A percentile compares a stretch with the other conserved stretches of the same genome.
These are phyloP conservation scores for Colletotrichum caudatum DNA, from an alignment of 2,329 filamentous ascomycete genomes.

Conservation along the genomic window DNA sequence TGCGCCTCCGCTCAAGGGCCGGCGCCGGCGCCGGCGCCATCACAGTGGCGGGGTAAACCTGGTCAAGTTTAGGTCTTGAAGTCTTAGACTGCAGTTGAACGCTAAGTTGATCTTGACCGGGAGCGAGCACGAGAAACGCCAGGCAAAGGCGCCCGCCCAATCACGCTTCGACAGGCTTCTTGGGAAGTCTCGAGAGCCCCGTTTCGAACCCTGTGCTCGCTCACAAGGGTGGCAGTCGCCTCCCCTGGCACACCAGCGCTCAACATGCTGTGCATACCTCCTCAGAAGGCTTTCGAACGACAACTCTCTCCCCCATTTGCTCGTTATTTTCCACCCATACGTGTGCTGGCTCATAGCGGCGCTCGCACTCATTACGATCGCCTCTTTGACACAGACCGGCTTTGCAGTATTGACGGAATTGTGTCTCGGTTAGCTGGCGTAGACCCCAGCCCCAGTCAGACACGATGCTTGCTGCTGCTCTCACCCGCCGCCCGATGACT, in stretches of 20 bases:
- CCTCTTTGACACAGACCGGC: slow-evolving; percentile 20
- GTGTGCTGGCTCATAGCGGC: not conserved
- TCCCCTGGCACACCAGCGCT: not conserved
- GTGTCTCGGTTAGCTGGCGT: slow-evolving; percentile 12
- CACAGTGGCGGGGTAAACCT: slow-evolving; percentile 12
- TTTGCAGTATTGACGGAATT: slow-evolving; percentile 4
- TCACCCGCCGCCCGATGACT: slow-evolving; percentile 25
- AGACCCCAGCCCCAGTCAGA: slow-evolving; percentile 14
- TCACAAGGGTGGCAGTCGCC: not conserved
- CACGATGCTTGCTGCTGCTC: slow-evolving; percentile 15
- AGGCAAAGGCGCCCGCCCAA: not conserved
- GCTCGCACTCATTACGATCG: slow-evolving; percentile 16
- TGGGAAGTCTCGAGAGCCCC: not conserved
- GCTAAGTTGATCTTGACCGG: slow-evolving; percentile 5
- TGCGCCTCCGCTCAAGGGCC: slow-evolving; percentile 4
- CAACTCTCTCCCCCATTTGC: slow-evolving; percentile 8
- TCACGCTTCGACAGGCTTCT: slow-evolving; percentile 4
- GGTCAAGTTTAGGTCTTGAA: not conserved
- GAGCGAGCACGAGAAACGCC: not conserved
- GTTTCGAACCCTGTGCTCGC: slow-evolving; percentile 1
- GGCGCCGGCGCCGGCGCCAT: slow-evolving; percentile 11
- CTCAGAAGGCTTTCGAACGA: slow-evolving; percentile 8
- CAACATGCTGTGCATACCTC: not conserved
- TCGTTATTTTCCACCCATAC: not conserved
- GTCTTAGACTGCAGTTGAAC: slow-evolving; percentile 12